Conservation (phyloP, 139 green algal species). For the Coelastrella sp. region DNA sequence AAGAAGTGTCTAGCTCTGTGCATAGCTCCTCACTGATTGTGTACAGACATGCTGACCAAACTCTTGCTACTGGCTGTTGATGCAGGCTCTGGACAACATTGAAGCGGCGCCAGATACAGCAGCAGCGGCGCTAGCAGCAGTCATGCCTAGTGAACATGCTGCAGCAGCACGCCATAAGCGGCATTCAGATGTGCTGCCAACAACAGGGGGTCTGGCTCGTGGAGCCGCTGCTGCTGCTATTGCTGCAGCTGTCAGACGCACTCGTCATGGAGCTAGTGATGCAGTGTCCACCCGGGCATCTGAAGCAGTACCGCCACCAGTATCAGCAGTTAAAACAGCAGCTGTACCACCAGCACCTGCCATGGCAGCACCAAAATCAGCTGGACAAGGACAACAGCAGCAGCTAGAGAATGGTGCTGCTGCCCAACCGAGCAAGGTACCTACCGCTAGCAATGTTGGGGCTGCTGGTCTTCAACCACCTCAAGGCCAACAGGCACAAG, state of each 20-base stretch:
- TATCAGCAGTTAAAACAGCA: not conserved
- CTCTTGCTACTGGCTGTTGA: too few species aligned
- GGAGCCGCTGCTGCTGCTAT: not conserved
- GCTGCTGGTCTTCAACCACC: too few species aligned
- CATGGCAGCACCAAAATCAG: not conserved
- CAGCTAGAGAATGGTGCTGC: not conserved
- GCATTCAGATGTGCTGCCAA: not conserved
- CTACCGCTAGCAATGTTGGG: too few species aligned
- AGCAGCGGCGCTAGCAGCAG: not conserved
- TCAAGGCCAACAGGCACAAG: too few species aligned
- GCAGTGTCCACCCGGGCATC: not conserved
- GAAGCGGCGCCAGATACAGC: not conserved
- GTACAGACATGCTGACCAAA: too few species aligned
- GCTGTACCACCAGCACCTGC: not conserved
- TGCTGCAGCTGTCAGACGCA: not conserved
- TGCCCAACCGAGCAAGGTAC: too few species aligned
- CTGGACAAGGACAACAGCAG: not conserved
- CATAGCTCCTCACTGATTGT: too few species aligned
- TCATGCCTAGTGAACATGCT: not conserved
- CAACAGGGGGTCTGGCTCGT: not conserved
- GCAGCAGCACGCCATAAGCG: not conserved
- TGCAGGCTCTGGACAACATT: not conserved
- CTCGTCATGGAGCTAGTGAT: not conserved
- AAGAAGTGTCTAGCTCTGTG: too few species aligned
- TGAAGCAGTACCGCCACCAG: not conserved